Percentiles rank a stretch among this genome's conserved stretches.
phyloP scores from a whole-genome alignment of 2,329 filamentous ascomycete species.

The Cryphonectria naterciae region DNA sequence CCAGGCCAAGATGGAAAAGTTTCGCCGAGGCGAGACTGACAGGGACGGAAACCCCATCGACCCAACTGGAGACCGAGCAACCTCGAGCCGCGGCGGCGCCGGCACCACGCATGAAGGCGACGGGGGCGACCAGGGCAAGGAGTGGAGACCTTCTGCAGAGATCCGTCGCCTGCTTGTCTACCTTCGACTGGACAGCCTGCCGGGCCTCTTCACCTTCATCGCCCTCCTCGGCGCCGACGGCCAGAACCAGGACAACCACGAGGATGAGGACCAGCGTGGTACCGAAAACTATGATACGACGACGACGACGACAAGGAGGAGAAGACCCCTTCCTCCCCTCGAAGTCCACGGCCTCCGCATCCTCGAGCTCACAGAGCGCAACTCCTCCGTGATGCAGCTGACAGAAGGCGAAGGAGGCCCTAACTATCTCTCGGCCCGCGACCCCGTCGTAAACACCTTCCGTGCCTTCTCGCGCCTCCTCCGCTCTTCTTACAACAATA shows the following conservation, averaged over 20 bases:
- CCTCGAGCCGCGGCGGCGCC: conserved; percentile 32
- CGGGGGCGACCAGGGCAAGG: conserved; percentile 30
- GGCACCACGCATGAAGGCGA: conserved; percentile 5
- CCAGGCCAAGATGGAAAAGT: conserved; percentile 55
- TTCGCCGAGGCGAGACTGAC: conserved; percentile 85
- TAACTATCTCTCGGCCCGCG: conserved; percentile 64
- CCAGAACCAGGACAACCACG: conserved; percentile 31
- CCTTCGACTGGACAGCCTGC: conserved; percentile 82
- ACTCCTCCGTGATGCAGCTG: conserved; percentile 93
- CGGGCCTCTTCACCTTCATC: conserved; percentile 81
- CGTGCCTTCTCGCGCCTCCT: conserved; percentile 78
- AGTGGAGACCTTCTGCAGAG: conserved; percentile 40
- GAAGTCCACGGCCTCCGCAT: conserved; percentile 85
- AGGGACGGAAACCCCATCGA: conserved; percentile 64
- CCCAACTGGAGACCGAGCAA: conserved; percentile 31
- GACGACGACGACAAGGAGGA: conserved; percentile 40
- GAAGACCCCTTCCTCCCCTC: conserved; percentile 47
- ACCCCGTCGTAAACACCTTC: conserved; percentile 91
- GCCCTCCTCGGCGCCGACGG: conserved; percentile 65
- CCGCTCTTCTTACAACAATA: conserved; percentile 51
- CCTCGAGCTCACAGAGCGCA: conserved; percentile 85
- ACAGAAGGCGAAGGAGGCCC: conserved; percentile 68
- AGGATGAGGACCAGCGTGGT: conserved; percentile 34
- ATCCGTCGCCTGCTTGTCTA: conserved; percentile 76
- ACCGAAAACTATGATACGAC: conserved; percentile 30